Evolutionary conservation across 2,329 filamentous ascomycete species (phyloP), one percentile per base, ranked within the genome.

Genomic region (Epichloe glyceriae): DNA sequence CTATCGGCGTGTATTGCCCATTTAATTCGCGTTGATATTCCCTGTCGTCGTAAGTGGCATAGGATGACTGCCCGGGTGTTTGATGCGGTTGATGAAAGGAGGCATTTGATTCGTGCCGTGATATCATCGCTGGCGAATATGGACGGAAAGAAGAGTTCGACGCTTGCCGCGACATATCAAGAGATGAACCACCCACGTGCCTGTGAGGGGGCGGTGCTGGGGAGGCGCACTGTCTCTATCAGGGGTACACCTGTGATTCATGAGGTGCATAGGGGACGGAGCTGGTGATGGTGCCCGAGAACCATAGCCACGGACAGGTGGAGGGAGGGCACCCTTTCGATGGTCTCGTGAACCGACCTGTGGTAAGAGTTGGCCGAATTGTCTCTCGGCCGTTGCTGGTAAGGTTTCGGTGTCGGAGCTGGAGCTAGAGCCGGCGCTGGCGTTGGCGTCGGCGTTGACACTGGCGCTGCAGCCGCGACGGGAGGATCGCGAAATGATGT

Each of bases 181-280:
- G 43, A 10, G 55, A 52, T 34, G 55, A 62, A 55, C 49, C 67
- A 60, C 56, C 60, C 19, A 71, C 75, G 66, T 89, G 88, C 7
- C 89, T 83, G 55, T 94, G 90, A 6, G 90, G 88, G 8, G 85
- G 85, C 0, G 90, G 89, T 2, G 88, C 83, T 2, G 89, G 88
- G 89, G 88, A 17, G 88, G 87, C 8, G 85, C 85, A 19, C 79
- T 80, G 40, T 78, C 75, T 43, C 73, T 65, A 19, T 68, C 61
- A 52, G 62, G 53, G 14, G 55, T 58, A 15, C 52, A 54, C 37
- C 55, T 52, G 30, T 58, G 60, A 49, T 60, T 61, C 5, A 57
- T 57, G 30, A 54, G 52, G 41, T 59, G 59, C 40, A 52, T 55
- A 26, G 61, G 47, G 2, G 56, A 53, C 2, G 57, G 54, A 19